These are phyloP conservation scores for Rhizopus sp. DNA, from an alignment of 371 early-diverging fungal species.

Conservation along the genomic window DNA sequence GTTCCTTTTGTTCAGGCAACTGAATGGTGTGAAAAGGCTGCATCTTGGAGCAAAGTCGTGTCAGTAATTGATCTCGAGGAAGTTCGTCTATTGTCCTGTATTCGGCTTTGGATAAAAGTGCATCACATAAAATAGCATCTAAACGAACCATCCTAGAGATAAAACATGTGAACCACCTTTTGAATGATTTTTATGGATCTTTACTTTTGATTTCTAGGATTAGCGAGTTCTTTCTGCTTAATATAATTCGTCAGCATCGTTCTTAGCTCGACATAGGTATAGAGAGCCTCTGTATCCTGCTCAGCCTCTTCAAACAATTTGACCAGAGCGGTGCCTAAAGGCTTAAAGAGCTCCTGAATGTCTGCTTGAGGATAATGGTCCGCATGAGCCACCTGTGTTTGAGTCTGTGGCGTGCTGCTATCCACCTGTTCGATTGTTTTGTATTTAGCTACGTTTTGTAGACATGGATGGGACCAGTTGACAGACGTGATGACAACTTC, in stretches of 20 bases:
- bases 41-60: conserved; percentile 55
- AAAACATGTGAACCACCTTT: neutral
- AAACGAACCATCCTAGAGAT: conserved; percentile 50
- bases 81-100: conserved; percentile 52
- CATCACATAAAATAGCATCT: conserved; percentile 63
- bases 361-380: conserved; percentile 13
- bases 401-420: neutral
- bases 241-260: conserved; percentile 60
- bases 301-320: conserved; percentile 58
- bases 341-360: conserved; percentile 59
- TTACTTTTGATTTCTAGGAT: conserved; percentile 63
- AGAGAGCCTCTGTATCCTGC: conserved; percentile 53
- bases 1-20: conserved; percentile 45
- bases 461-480: conserved; percentile 56
- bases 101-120: conserved; percentile 61
- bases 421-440: conserved; percentile 32
- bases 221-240: conserved; percentile 54
- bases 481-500: conserved; percentile 61
- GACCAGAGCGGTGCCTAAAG: conserved; percentile 40
- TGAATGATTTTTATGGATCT: neutral
- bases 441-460: conserved; percentile 30
- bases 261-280: conserved; percentile 59
- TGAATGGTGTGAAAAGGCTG: conserved; percentile 52
- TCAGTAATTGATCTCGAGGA: conserved; percentile 58
- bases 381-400: neutral